Percentiles rank a stretch among this genome's conserved stretches.
Conservation (phyloP, 306 rosid species). For the Sindora glabra region DNA sequence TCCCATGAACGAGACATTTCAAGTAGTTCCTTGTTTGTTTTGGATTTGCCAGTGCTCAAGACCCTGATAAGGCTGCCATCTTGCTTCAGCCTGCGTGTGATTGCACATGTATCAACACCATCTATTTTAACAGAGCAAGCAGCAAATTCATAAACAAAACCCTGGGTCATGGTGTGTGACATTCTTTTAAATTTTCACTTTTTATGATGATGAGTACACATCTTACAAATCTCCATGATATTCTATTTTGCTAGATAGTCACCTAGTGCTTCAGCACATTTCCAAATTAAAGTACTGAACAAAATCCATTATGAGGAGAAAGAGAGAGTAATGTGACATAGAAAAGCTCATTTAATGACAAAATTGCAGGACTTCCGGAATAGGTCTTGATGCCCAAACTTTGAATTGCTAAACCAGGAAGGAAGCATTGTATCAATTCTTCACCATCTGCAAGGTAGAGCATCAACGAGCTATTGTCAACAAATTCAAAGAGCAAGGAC, state of each 20-base stretch:
- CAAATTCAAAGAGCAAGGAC: no score
- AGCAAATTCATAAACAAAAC: conserved; percentile 4
- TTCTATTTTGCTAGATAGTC: conserved; percentile 79
- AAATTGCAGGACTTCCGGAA: neutral
- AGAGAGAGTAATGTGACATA: neutral
- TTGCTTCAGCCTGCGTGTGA: conserved; percentile 82
- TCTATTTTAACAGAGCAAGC: conserved; percentile 43
- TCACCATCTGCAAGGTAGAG: conserved; percentile 59
- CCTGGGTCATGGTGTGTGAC: neutral
- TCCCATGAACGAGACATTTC: conserved; percentile 80
- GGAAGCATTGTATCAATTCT: conserved; percentile 75
- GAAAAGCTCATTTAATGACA: conserved; percentile 2
- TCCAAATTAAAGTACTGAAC: conserved; percentile 88
- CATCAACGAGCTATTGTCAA: neutral
- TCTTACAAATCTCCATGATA: conserved; percentile 96
- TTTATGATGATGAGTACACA: neutral
- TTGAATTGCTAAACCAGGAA: conserved; percentile 76
- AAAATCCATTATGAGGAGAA: conserved; percentile 7
- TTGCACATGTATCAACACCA: conserved; percentile 92
- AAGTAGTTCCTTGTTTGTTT: conserved; percentile 75
- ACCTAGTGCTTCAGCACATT: conserved; percentile 56
- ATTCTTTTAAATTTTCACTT: neutral
- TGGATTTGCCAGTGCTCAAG: conserved; percentile 75
- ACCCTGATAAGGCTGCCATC: conserved; percentile 97
- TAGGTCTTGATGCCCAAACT: conserved; percentile 68